These are phyloP conservation scores for Bombardia bombarda DNA, from an alignment of 495 filamentous ascomycete species.

Conservation along the genomic window DNA sequence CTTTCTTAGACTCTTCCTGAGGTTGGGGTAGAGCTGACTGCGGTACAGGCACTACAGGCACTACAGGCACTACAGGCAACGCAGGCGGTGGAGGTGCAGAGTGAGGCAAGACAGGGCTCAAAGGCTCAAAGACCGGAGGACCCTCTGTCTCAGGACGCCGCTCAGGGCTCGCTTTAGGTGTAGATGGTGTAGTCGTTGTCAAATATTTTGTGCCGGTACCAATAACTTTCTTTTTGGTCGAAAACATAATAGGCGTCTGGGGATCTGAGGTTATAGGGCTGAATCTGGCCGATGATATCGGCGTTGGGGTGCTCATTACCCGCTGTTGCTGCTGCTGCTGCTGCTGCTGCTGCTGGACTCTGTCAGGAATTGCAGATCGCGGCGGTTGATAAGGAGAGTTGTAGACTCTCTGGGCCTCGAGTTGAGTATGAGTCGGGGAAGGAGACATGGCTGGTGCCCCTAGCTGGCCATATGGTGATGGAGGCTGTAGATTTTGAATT, in stretches of 20 bases:
- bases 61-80: too few relatives aligned
- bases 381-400: slow-evolving; percentile 36
- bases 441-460: not conserved
- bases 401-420: slow-evolving; percentile 22
- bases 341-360: slow-evolving; percentile 10
- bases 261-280: slow-evolving; percentile 10
- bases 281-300: slow-evolving; percentile 12
- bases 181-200: slow-evolving; percentile 36
- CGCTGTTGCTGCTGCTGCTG: too few relatives aligned
- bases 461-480: slow-evolving; percentile 20
- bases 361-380: slow-evolving; percentile 19
- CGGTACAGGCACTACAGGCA: too few relatives aligned
- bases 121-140: slow-evolving; percentile 37
- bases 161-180: slow-evolving; percentile 23
- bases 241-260: slow-evolving; percentile 13
- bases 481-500: slow-evolving; percentile 12
- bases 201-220: too few relatives aligned
- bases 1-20: not conserved
- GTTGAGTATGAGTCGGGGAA: slow-evolving; percentile 5
- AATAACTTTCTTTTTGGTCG: too few relatives aligned
- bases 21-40: too few relatives aligned
- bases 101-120: slow-evolving; percentile 30
- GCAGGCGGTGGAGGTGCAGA: not conserved
- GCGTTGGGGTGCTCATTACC: too few relatives aligned
- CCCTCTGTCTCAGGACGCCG: slow-evolving; percentile 16